Percentiles rank a stretch among this genome's conserved stretches.
Evolutionary conservation across 208 protist species (phyloP).

Genomic region (Porcisia hertigi): DNA sequence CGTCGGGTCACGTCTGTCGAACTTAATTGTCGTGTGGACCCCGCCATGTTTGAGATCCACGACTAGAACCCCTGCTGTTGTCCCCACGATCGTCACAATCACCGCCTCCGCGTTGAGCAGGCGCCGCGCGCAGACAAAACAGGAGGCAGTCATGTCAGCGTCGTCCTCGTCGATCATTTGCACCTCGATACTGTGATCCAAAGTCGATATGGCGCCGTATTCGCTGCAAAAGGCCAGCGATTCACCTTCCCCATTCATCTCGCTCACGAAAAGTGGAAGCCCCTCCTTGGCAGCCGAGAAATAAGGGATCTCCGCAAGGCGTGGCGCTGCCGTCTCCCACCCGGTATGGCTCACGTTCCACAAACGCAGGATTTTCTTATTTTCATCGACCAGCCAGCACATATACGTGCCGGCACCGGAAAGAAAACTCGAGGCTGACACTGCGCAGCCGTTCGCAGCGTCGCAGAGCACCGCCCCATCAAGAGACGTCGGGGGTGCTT

Average conservation of each 20-base stretch:
- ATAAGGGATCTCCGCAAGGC: conserved; percentile 65
- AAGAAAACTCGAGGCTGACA: conserved; percentile 43
- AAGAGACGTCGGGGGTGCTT: conserved; percentile 20
- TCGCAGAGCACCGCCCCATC: conserved; percentile 23
- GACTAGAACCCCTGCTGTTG: conserved; percentile 48
- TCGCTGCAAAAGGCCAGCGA: conserved; percentile 83
- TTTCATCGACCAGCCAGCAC: conserved; percentile 82
- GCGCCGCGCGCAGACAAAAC: conserved; percentile 64
- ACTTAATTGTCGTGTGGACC: conserved; percentile 51
- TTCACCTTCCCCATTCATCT: conserved; percentile 63
- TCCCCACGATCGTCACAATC: conserved; percentile 64
- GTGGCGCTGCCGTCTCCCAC: conserved; percentile 54
- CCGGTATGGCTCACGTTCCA: conserved; percentile 63
- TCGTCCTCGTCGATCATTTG: conserved; percentile 52
- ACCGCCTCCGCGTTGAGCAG: conserved; percentile 33
- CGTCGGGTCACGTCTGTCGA: conserved; percentile 39
- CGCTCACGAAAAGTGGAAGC: conserved; percentile 70
- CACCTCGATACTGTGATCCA: conserved; percentile 83
- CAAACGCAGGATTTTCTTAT: conserved; percentile 60
- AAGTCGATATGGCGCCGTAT: conserved; percentile 70
- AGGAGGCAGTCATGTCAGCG: conserved; percentile 36
- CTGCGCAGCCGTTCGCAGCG: not conserved
- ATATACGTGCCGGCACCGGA: conserved; percentile 67
- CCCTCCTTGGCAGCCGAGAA: conserved; percentile 60
- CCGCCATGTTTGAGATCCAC: conserved; percentile 71